These are phyloP conservation scores for Trypanosoma boissoni DNA, from an alignment of 208 protist species.

Conservation along the genomic window DNA sequence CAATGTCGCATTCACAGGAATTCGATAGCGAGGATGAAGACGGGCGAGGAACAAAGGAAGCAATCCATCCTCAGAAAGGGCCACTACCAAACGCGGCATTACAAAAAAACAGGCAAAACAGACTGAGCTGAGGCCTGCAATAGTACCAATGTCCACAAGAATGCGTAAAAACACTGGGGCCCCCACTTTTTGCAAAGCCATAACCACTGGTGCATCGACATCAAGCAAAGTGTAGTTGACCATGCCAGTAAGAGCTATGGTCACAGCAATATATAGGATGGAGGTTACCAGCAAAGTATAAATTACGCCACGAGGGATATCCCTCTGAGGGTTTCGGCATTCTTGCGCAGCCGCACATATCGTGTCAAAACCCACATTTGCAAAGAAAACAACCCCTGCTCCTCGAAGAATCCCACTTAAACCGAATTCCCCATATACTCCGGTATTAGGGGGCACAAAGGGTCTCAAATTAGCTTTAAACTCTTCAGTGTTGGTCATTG, in stretches of 20 bases:
- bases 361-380: conserved; percentile 54
- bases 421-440: conserved; percentile 31
- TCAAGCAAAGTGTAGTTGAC: conserved; percentile 27
- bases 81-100: conserved; percentile 36
- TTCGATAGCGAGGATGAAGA: conserved; percentile 15
- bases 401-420: conserved; percentile 28
- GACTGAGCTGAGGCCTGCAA: conserved; percentile 33
- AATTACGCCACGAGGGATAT: conserved; percentile 31
- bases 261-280: conserved; percentile 33
- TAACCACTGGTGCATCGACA: conserved; percentile 31
- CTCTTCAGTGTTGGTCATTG: conserved; percentile 7
- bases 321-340: conserved; percentile 32
- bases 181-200: conserved; percentile 25
- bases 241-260: conserved; percentile 34
- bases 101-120: conserved; percentile 31
- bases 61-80: conserved; percentile 32
- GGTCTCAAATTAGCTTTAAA: conserved; percentile 33
- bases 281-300: conserved; percentile 31
- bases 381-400: conserved; percentile 40
- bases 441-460: conserved; percentile 33
- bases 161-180: conserved; percentile 15
- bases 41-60: conserved; percentile 21
- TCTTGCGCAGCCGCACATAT: conserved; percentile 37
- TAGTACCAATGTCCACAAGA: conserved; percentile 33
- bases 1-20: conserved; percentile 22